Conservation (phyloP, 345 rosid species). For the Corchorus olitorius region DNA sequence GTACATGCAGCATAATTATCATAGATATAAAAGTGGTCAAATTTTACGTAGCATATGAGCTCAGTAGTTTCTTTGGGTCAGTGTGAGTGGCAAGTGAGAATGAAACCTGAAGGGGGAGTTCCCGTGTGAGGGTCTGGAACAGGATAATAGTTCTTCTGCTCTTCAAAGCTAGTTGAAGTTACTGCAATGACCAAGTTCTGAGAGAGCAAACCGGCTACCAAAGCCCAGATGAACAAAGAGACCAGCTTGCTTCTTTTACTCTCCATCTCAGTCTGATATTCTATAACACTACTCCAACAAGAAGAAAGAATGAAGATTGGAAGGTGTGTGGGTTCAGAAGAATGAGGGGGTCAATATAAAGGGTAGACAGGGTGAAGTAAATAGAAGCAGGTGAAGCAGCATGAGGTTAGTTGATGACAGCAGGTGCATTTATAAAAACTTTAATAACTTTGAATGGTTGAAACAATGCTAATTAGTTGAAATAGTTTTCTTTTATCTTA, state of each 20-base stretch:
- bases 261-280: conserved; percentile 32
- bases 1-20: background rate
- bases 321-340: conserved; percentile 20
- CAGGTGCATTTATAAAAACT: conserved; percentile 63
- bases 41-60: background rate
- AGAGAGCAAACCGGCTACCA: conserved; percentile 44
- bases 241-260: conserved; percentile 25
- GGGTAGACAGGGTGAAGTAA: conserved; percentile 46
- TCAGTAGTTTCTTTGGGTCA: background rate
- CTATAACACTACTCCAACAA: conserved; percentile 3
- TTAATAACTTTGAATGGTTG: conserved; percentile 8
- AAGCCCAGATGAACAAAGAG: conserved; percentile 37
- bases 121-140: conserved; percentile 57
- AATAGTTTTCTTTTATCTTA: background rate
- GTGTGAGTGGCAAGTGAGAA: background rate
- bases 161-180: conserved; percentile 44
- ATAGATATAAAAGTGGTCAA: background rate
- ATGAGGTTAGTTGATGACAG: conserved; percentile 75
- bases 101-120: conserved; percentile 51
- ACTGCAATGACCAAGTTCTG: conserved; percentile 51
- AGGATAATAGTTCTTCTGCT: conserved; percentile 64
- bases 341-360: conserved; percentile 31
- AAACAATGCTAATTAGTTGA: background rate
- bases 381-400: conserved; percentile 65
- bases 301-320: conserved; percentile 19